phyloP scores from a whole-genome alignment of 768 basidiomycete species.

The Mycena olivaceomarginata region DNA sequence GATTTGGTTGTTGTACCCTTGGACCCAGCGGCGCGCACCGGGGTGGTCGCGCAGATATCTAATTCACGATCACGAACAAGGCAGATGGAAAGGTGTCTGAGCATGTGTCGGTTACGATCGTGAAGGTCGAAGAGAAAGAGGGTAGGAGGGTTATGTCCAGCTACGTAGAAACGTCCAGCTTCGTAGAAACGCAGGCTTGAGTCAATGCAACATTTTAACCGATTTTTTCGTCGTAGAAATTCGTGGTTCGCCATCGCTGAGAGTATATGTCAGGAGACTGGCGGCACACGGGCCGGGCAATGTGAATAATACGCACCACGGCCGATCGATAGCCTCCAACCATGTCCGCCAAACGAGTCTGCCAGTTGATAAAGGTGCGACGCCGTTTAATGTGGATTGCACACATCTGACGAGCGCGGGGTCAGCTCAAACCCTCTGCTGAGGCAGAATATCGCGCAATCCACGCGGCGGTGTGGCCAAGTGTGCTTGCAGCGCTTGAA shows the following conservation, averaged over 20 bases:
- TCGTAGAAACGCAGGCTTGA: slow-evolving; percentile 23
- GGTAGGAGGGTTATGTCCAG: slow-evolving; percentile 28
- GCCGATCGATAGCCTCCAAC: neutral
- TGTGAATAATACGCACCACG: neutral
- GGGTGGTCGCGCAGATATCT: slow-evolving; percentile 29
- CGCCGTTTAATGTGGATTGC: neutral
- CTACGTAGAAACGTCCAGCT: slow-evolving; percentile 17
- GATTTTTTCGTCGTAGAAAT: no score
- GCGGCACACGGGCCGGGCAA: slow-evolving; percentile 20
- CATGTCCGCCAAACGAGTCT: slow-evolving; percentile 71
- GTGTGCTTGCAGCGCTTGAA: slow-evolving; percentile 78
- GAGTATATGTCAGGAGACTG: slow-evolving; percentile 16
- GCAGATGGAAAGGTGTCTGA: slow-evolving; percentile 6
- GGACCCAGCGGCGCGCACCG: slow-evolving; percentile 15
- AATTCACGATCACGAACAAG: slow-evolving; percentile 24
- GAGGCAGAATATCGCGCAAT: slow-evolving; percentile 73
- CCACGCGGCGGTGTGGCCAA: slow-evolving; percentile 81
- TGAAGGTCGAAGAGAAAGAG: slow-evolving; percentile 33
- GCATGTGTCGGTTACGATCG: slow-evolving; percentile 13
- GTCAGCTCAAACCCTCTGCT: slow-evolving; percentile 72
- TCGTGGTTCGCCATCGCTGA: neutral
- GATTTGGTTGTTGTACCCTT: slow-evolving; percentile 25
- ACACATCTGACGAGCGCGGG: slow-evolving; percentile 4
- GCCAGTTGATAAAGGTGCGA: slow-evolving; percentile 82
- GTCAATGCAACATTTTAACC: neutral